These are phyloP conservation scores for Exserohilum rostratum DNA, from an alignment of 2,329 filamentous ascomycete genomes.

Conservation along the genomic window DNA sequence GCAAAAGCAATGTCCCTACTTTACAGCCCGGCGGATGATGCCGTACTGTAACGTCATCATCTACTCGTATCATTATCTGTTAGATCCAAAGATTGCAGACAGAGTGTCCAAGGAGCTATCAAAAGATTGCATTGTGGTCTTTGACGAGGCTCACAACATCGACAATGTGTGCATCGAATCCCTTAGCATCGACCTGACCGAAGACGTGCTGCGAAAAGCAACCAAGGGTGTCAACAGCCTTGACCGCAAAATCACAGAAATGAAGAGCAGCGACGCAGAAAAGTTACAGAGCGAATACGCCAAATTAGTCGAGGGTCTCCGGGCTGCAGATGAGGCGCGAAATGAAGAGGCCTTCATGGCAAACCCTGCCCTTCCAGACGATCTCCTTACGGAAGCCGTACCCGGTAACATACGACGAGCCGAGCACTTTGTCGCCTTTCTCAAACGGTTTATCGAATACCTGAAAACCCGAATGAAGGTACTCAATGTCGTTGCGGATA, in stretches of 20 bases:
- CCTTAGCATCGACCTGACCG: conserved; percentile 92
- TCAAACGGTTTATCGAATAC: conserved; percentile 97
- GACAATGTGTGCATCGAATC: conserved; percentile 99
- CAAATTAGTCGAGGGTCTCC: conserved; percentile 89
- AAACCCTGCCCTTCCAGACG: conserved; percentile 91
- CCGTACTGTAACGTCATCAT: conserved; percentile 99
- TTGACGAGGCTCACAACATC: conserved; percentile 98
- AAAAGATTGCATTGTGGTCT: conserved; percentile 97
- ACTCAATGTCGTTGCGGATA: conserved; percentile 95
- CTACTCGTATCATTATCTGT: conserved; percentile 97
- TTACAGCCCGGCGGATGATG: conserved; percentile 97
- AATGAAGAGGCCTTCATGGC: conserved; percentile 97
- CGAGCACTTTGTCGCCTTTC: conserved; percentile 92
- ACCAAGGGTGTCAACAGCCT: conserved; percentile 89
- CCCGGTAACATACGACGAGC: conserved; percentile 95
- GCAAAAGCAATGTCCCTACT: conserved; percentile 97
- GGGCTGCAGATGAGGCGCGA: conserved; percentile 84
- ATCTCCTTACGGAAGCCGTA: conserved; percentile 92
- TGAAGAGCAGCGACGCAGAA: conserved; percentile 93
- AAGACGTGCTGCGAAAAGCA: conserved; percentile 90
- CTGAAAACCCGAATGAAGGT: conserved; percentile 99
- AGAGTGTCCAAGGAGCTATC: conserved; percentile 93
- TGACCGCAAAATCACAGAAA: conserved; percentile 87
- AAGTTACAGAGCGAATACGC: conserved; percentile 95
- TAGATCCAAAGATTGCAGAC: conserved; percentile 98